Evolutionary conservation across 129 eudicot species (phyloP).

Genomic region (Solidago caesia): DNA sequence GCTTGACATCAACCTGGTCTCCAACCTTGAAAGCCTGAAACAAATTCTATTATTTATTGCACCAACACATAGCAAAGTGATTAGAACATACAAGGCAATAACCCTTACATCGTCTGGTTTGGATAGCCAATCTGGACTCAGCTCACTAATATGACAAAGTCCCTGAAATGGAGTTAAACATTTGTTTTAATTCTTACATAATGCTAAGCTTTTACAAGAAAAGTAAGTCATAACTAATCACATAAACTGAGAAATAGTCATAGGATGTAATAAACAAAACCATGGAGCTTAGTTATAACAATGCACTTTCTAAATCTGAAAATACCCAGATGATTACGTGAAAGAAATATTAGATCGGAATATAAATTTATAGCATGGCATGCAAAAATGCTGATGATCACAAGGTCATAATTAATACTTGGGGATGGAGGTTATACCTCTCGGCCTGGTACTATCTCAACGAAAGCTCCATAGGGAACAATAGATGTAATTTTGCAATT

Average conservation of each 20-base stretch:
- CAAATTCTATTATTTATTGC: background rate
- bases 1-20: constrained; percentile 91
- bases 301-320: background rate
- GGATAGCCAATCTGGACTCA: constrained; percentile 78
- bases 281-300: background rate
- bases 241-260: background rate
- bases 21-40: constrained; percentile 91
- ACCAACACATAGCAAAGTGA: constrained; percentile 6
- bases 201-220: background rate
- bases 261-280: background rate
- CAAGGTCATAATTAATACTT: constrained; percentile 7
- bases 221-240: background rate
- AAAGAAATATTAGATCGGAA: background rate
- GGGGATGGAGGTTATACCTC: constrained; percentile 55
- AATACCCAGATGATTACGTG: background rate
- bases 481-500: constrained; percentile 85
- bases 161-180: constrained; percentile 53
- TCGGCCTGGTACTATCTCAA: constrained; percentile 94
- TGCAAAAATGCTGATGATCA: background rate
- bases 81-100: constrained; percentile 2
- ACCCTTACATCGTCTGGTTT: constrained; percentile 91
- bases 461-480: constrained; percentile 87
- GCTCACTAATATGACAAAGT: constrained; percentile 95
- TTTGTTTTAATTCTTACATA: background rate
- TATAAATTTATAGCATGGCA: constrained; percentile 7